These are phyloP conservation scores for Purpureocillium lavendulum DNA, from an alignment of 2,329 filamentous ascomycete species.

Conservation along the genomic window DNA sequence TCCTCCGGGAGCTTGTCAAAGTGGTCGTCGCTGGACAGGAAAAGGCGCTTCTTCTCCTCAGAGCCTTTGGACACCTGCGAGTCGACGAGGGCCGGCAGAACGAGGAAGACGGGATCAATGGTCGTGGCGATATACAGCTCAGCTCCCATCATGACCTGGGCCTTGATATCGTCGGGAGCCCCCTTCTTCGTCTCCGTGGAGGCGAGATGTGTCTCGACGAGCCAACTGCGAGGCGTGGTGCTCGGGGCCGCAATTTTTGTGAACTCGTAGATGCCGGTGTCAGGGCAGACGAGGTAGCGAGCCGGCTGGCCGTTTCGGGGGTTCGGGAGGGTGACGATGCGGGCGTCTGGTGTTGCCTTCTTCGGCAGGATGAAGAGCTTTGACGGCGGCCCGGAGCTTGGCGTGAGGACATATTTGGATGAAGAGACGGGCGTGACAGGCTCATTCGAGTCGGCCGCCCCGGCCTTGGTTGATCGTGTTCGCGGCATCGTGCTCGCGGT, in stretches of 20 bases:
- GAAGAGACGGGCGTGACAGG: conserved; percentile 18
- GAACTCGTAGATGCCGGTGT: conserved; percentile 58
- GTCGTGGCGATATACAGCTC: conserved; percentile 78
- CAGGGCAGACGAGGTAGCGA: conserved; percentile 54
- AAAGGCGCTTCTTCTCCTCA: conserved; percentile 49
- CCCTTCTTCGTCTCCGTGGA: conserved; percentile 11
- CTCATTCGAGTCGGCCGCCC: conserved; percentile 15
- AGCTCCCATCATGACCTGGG: conserved; percentile 50
- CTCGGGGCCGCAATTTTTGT: conserved; percentile 46
- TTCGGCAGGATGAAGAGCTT: conserved; percentile 54
- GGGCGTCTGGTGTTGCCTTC: conserved; percentile 42
- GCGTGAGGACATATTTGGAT: conserved; percentile 30
- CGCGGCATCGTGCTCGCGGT: conserved; percentile 32
- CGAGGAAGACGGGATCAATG: conserved; percentile 75
- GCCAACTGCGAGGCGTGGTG: conserved; percentile 51
- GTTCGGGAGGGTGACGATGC: conserved; percentile 52
- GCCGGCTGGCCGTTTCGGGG: conserved; percentile 46
- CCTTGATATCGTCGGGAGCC: conserved; percentile 10
- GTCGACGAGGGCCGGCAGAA: conserved; percentile 62
- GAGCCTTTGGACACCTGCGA: conserved; percentile 28
- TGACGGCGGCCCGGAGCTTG: conserved; percentile 33
- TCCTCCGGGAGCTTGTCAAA: conserved; percentile 51
- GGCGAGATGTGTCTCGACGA: conserved; percentile 34
- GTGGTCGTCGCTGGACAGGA: conserved; percentile 64
- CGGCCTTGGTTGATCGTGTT: conserved; percentile 35